These are phyloP conservation scores for Massarina eburnea DNA, from an alignment of 2,329 filamentous ascomycete species.

Conservation along the genomic window DNA sequence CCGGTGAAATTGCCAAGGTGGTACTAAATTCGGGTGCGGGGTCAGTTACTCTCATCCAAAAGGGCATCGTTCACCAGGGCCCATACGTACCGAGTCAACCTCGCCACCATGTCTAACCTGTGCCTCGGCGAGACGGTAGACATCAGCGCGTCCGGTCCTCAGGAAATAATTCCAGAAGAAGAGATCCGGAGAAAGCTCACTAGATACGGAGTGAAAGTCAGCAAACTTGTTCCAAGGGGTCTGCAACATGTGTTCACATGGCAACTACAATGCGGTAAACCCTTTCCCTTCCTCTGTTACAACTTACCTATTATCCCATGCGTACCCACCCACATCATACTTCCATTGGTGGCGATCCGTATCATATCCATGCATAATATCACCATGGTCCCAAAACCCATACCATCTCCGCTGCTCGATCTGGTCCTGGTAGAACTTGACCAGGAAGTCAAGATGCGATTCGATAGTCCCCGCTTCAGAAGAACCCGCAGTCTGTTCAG, in stretches of 20 bases:
- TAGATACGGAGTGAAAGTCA: neutral
- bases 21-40: too few relatives aligned
- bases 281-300: neutral
- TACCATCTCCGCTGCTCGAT: slow-evolving; percentile 63
- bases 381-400: slow-evolving; percentile 64
- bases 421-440: slow-evolving; percentile 58
- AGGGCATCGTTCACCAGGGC: too few relatives aligned
- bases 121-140: slow-evolving; percentile 62
- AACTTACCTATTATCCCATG: slow-evolving; percentile 61
- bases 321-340: slow-evolving; percentile 65
- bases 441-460: slow-evolving; percentile 57
- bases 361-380: slow-evolving; percentile 66
- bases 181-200: slow-evolving; percentile 61
- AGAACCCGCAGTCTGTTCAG: slow-evolving; percentile 26
- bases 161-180: slow-evolving; percentile 67
- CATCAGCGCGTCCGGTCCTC: slow-evolving; percentile 58
- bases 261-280: neutral
- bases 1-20: slow-evolving; percentile 61
- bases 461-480: slow-evolving; percentile 50
- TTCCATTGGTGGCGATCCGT: slow-evolving; percentile 61
- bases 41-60: too few relatives aligned
- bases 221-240: neutral
- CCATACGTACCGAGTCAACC: too few relatives aligned
- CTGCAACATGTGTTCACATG: too few relatives aligned
- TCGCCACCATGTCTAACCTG: slow-evolving; percentile 62